Evolutionary conservation across 202 grass and related monocot genomes (phyloP), one percentile per base, ranked within the genome.

Genomic region (Schoenoplectus triqueter): DNA sequence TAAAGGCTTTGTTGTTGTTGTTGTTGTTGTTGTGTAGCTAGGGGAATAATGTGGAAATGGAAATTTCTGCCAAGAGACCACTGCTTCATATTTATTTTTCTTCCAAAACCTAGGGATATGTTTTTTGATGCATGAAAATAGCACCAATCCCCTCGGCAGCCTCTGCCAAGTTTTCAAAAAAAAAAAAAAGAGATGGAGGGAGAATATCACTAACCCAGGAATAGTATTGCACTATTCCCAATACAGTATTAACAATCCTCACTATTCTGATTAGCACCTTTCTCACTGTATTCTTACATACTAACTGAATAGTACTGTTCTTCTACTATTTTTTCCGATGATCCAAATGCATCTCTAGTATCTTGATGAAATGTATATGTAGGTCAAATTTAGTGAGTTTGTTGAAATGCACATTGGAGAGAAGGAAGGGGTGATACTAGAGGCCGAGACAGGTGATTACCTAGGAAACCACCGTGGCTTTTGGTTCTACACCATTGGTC

Each of bases 401-500:
- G 96, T 99, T 92, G 91, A 87, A 87, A 92, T 82, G 76, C 93
- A 94, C 71, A 92, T 99, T 75, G 93, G 96, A 62, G 93, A 99
- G 83, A 89, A 87, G 87, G 90, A 95, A 45, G 96, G 96, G 64
- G 46, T 92, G 78, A 79, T 99, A 51, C 52, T 99, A 67, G 96
- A 99, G 85, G 96, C 96, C 68, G 96, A 99, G 69, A 95, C 96
- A 19, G 96, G 96, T 81, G 90, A 94, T 91, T 95, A 95, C 88
- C 82, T 99, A 87, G 93, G 96, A 86, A 92, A 77, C 15, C 96
- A 95, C 51, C 78, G 54, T 55, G 96, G 91, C 8, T 95, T 99
- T 91, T 99, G 96, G 96, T 99, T 99, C 80, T 99, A 99, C 79
- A 95, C 91, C 55, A 95, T 94, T 85, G 96, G 96, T 91, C 96